Evolutionary conservation across 1,284 basidiomycete species (phyloP).

Genomic region (Ceratobasidium theobromae): DNA sequence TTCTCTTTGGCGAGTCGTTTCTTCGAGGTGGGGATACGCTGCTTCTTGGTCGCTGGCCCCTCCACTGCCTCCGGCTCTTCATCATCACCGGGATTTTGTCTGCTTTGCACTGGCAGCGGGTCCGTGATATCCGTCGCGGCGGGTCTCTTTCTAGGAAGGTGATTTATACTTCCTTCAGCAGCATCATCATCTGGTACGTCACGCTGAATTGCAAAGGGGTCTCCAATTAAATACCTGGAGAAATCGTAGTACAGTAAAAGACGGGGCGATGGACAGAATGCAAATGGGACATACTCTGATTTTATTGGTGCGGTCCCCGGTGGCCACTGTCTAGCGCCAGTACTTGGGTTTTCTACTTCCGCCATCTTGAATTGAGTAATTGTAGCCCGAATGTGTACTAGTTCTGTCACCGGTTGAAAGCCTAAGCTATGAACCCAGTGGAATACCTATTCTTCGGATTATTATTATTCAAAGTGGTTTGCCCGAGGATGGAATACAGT

Average conservation of each 20-base stretch:
- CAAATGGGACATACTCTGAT: conserved; percentile 58
- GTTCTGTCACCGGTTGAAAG: background rate
- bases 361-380: background rate
- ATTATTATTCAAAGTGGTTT: background rate
- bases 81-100: conserved; percentile 36
- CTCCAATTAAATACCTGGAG: background rate
- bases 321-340: conserved; percentile 12
- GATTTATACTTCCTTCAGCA: conserved; percentile 64
- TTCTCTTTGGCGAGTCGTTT: conserved; percentile 43
- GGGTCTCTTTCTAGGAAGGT: conserved; percentile 35
- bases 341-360: background rate
- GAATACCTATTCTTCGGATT: background rate
- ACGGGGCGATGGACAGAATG: background rate
- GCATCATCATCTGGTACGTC: conserved; percentile 69
- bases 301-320: conserved; percentile 74
- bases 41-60: conserved; percentile 38
- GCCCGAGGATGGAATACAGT: background rate
- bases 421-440: background rate
- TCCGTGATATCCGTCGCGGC: conserved; percentile 38
- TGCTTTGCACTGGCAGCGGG: background rate
- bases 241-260: background rate
- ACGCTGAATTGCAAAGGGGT: conserved; percentile 50
- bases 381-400: background rate
- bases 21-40: conserved; percentile 24
- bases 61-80: conserved; percentile 38